A percentile compares a stretch with the other conserved stretches of the same genome.
phyloP scores from a whole-genome alignment of 2,329 filamentous ascomycete species.

The Stachybotrys elegans region DNA sequence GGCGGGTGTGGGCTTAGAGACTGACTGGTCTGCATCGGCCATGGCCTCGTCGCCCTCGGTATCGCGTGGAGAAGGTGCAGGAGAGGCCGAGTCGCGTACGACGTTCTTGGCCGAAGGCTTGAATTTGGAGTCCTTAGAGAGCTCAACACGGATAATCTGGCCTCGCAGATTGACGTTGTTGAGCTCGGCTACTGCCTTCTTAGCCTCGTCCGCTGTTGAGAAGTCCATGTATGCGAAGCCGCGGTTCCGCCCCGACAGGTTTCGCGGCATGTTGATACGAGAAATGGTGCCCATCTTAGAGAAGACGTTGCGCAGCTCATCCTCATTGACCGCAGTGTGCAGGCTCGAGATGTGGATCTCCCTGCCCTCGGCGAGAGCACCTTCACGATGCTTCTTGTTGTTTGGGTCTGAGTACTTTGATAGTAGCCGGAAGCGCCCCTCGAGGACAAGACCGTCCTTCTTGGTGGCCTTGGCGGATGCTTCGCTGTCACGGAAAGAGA shows the following conservation, averaged over 20 bases:
- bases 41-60: slow-evolving; percentile 35
- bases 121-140: slow-evolving; percentile 51
- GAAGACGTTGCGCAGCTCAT: slow-evolving; percentile 68
- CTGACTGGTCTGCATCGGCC: slow-evolving; percentile 18
- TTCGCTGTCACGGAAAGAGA: slow-evolving; percentile 73
- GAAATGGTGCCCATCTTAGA: slow-evolving; percentile 71
- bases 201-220: slow-evolving; percentile 62
- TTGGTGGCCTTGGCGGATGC: slow-evolving; percentile 66
- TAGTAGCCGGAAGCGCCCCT: slow-evolving; percentile 62
- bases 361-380: slow-evolving; percentile 78
- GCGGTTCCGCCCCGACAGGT: slow-evolving; percentile 62
- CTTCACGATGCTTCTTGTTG: slow-evolving; percentile 71
- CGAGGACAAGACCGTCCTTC: slow-evolving; percentile 66
- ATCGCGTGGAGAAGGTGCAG: slow-evolving; percentile 27
- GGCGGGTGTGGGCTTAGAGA: slow-evolving; percentile 32
- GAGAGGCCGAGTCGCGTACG: slow-evolving; percentile 26
- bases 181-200: slow-evolving; percentile 60
- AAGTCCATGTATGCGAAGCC: slow-evolving; percentile 82
- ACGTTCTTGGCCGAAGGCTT: slow-evolving; percentile 48
- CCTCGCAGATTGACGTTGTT: slow-evolving; percentile 66
- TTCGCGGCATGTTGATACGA: slow-evolving; percentile 65
- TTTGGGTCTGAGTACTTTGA: slow-evolving; percentile 82
- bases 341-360: slow-evolving; percentile 77
- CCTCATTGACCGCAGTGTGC: slow-evolving; percentile 55
- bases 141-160: slow-evolving; percentile 61